Conservation (phyloP, 805 yeast genomes). For the Starmerella powellii region DNA sequence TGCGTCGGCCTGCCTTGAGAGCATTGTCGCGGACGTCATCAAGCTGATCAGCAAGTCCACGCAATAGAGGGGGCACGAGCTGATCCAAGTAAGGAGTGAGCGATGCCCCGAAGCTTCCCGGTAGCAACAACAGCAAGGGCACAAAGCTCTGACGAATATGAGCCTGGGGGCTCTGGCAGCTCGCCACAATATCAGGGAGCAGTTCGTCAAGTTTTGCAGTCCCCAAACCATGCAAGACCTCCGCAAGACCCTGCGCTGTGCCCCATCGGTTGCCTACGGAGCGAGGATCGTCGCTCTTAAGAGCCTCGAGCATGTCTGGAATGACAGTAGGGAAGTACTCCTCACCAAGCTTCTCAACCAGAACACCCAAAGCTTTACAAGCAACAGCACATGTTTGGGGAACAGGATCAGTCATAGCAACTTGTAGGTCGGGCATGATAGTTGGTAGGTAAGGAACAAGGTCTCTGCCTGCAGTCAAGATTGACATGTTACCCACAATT, state of each 20-base stretch:
- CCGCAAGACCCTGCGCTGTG: constrained; percentile 92
- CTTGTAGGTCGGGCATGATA: constrained; percentile 69
- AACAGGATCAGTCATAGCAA: constrained; percentile 97
- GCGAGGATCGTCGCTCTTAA: constrained; percentile 49
- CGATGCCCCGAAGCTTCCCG: constrained; percentile 77
- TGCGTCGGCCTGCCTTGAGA: constrained; percentile 79
- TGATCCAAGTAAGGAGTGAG: constrained; percentile 77
- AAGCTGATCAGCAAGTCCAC: constrained; percentile 80
- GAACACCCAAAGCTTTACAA: constrained; percentile 89
- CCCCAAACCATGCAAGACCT: constrained; percentile 88
- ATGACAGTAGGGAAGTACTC: constrained; percentile 87
- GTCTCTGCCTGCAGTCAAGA: constrained; percentile 80
- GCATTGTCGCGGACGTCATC: constrained; percentile 83
- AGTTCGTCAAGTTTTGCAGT: constrained; percentile 75
- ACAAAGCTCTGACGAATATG: constrained; percentile 82
- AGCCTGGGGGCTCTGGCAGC: constrained; percentile 54
- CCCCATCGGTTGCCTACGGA: constrained; percentile 89
- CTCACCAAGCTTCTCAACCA: constrained; percentile 93
- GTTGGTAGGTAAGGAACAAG: constrained; percentile 69
- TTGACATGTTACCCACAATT: constrained; percentile 97
- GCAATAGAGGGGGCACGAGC: constrained; percentile 82
- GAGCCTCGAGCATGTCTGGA: constrained; percentile 60
- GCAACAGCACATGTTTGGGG: constrained; percentile 96
- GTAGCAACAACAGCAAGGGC: constrained; percentile 79
- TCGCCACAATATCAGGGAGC: constrained; percentile 63